Base-by-base conservation (phyloP, 306 rosid species). In the Vicia villosa region DNA sequence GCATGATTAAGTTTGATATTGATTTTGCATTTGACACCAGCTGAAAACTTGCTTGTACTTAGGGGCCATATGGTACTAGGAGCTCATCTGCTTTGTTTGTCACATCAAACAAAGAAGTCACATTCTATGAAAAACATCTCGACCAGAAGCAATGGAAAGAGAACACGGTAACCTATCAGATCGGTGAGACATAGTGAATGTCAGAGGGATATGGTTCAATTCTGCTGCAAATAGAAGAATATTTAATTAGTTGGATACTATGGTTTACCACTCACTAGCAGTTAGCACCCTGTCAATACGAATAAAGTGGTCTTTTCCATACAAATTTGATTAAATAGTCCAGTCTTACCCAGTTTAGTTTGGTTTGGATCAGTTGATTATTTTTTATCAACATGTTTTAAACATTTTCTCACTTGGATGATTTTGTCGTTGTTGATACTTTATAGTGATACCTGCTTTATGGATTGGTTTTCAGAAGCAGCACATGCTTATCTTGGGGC, bases 51-150 rank as follows among this genome's bases (percentile, higher is more conserved):
- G 15, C 8, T 67, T 47, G 15, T 77, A 57, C 26, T 24, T 74
- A 90, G 98, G 96, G 84, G 17, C 79, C 47, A 24, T 93, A 83
- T 80, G 98, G 98, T 68, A 93, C 98, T 64, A 76, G 94, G 84
- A 90, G 94, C 87, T 80, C 85, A 30, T 86, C 96, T 63, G 93
- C 87, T 26, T 28, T 90, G 66, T 73, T 72, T 45, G 87, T 82
- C 63, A 86, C 83, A 68, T 65, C 86, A 59, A 79, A 28, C 71
- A 91, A 85, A 41, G 92, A 88, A 73, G 86, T 81, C 13, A 41
- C 36, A 40, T 90, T 86, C 79, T 85, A 77, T 10, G 92, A 90
- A 74, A 93, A 79, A 72, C 67, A 70, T 78, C 51, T 88, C 54
- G 88, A 86, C 24, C 74, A 72, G 47, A 70, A 66, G 26, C 46